A percentile compares a stretch with the other conserved stretches of the same genome.
phyloP scores from a whole-genome alignment of 2,329 filamentous ascomycete genomes.

The Neofusicoccum umdonicola region DNA sequence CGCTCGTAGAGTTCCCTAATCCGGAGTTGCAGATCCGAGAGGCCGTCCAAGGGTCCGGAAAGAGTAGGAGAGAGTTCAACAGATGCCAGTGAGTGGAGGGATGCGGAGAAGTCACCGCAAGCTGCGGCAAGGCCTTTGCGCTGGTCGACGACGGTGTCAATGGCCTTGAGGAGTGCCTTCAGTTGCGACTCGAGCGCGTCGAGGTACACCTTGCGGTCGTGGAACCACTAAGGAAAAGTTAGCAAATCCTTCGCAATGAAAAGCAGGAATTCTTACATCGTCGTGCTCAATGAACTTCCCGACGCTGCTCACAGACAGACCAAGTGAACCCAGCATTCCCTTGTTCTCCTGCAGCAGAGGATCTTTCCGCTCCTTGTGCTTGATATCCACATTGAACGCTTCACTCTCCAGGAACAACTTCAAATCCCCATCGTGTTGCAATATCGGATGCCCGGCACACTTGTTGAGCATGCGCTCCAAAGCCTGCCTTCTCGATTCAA shows the following conservation, averaged over 20 bases:
- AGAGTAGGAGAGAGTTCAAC: conserved; percentile 89
- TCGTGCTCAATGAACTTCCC: conserved; percentile 97
- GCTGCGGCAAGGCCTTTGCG: conserved; percentile 92
- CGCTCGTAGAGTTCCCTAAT: conserved; percentile 95
- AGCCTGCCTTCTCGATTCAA: conserved; percentile 85
- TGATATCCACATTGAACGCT: conserved; percentile 91
- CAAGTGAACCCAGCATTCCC: conserved; percentile 83
- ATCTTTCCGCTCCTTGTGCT: conserved; percentile 93
- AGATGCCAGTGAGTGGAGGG: conserved; percentile 84
- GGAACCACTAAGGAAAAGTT: conserved; percentile 72
- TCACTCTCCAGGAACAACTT: conserved; percentile 98
- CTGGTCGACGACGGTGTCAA: conserved; percentile 88
- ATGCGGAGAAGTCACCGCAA: conserved; percentile 88
- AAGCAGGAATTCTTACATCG: conserved; percentile 61
- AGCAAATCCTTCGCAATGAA: conserved; percentile 8
- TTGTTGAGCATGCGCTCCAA: conserved; percentile 98
- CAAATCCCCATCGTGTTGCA: conserved; percentile 89
- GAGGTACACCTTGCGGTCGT: conserved; percentile 90
- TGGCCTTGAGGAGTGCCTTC: conserved; percentile 85
- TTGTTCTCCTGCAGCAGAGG: conserved; percentile 86
- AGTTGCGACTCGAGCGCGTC: conserved; percentile 91
- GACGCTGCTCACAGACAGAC: conserved; percentile 69
- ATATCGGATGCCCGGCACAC: conserved; percentile 79
- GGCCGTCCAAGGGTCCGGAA: conserved; percentile 82
- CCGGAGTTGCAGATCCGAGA: conserved; percentile 90